Conservation (phyloP, 2,329 filamentous ascomycete genomes). For the Fusarium torulosum region DNA sequence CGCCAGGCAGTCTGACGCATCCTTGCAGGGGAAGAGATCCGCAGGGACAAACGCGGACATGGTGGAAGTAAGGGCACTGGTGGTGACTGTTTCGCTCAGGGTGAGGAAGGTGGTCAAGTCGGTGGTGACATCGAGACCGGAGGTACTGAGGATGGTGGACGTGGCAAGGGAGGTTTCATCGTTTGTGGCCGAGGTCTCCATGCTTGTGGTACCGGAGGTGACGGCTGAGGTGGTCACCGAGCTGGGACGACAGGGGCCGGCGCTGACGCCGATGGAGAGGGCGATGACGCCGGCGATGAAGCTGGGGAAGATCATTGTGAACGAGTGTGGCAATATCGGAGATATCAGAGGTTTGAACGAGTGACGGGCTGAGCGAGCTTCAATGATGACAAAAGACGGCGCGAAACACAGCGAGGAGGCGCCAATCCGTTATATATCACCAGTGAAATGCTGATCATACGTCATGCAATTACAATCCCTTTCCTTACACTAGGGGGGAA, state of each 20-base stretch:
- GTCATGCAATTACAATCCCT: no score
- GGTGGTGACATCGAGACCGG: neutral
- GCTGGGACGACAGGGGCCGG: slow-evolving; percentile 12
- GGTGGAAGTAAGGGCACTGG: neutral
- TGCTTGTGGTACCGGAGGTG: neutral
- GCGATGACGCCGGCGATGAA: slow-evolving; percentile 3
- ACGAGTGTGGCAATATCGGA: neutral
- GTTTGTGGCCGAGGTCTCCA: neutral
- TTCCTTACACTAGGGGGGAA: no score
- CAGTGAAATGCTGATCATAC: no score
- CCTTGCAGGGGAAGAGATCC: slow-evolving; percentile 3
- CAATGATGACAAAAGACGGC: no score
- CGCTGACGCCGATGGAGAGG: slow-evolving; percentile 2
- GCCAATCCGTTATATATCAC: no score
- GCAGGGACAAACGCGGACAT: slow-evolving; percentile 1
- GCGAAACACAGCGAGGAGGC: no score
- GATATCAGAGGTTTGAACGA: neutral
- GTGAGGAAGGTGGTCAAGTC: slow-evolving; percentile 11
- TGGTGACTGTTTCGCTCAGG: neutral
- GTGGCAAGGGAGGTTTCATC: neutral
- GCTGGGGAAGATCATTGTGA: slow-evolving; percentile 10
- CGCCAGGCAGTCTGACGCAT: neutral
- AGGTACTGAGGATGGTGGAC: neutral
- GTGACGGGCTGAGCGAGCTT: neutral
- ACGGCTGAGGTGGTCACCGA: neutral